Base-by-base conservation (phyloP, 2,329 filamentous ascomycete genomes). In the Ceratocystis huliohia region DNA sequence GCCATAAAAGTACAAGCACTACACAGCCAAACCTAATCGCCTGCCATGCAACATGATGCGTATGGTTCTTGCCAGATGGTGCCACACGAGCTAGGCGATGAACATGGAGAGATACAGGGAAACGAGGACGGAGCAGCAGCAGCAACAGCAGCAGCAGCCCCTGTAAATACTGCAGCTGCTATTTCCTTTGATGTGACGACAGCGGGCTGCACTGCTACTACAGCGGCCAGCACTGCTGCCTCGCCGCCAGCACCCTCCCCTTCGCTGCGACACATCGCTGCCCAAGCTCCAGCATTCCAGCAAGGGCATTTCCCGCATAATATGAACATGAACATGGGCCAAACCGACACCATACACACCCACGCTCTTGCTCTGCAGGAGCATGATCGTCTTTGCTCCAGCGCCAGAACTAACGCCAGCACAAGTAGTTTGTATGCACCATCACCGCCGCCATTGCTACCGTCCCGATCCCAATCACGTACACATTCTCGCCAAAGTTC, bases 401-500 rank as follows among this genome's bases (percentile, higher is more conserved):
- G 2, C 63, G 15, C 62, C 45, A 64, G 41, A 20, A 33, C 7
- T 10, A 45, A 28, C 25, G 8, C 28, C 57, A 41, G 37, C 37
- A 20, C 61, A 7, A 25, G 30, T 44, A 13, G 13, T 25, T 37
- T 37, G 50, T 20, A 45, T 17, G 8, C 61, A 20, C 44, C 41
- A 50, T 33, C 61, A 50, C 30, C 22, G 2, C 22, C 25, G 5
- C 22, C 25, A 25, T 25, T 17, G 10, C 17, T 8, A 13, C 28
- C 5, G 61, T 44, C 56, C 37, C 56, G 37, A 8, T 33, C 45
- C n/a, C 61, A 46, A 50, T 66, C 65, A 53, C 53, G 66, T 8
- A 33, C 62, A 20, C 62, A 67, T 67, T 67, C 66, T 63, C 66
- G 66, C 28, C 63, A 63, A 37, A 65, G 65, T 67, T 67, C 66